Conservation (phyloP, 768 basidiomycete genomes). For the Russula foetens region DNA sequence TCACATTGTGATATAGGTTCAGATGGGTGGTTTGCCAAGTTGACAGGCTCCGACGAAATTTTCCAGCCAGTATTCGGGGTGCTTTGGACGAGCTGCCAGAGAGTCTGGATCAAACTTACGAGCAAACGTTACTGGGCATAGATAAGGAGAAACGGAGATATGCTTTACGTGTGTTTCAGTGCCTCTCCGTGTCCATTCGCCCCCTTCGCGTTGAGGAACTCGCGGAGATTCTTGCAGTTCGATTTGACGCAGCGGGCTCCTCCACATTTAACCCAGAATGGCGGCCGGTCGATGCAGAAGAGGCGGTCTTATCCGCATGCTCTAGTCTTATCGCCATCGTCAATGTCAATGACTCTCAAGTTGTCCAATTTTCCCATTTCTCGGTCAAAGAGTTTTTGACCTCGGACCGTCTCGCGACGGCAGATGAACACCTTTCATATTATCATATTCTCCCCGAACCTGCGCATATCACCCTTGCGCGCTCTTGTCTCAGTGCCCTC, state of each 20-base stretch:
- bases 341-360: neutral
- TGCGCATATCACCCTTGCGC: neutral
- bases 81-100: neutral
- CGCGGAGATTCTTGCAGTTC: neutral
- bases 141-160: neutral
- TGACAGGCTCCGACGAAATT: neutral
- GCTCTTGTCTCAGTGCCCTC: neutral
- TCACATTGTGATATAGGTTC: neutral
- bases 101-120: neutral
- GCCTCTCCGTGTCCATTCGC: neutral
- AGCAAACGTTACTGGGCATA: neutral
- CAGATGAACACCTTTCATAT: neutral
- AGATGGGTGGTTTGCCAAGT: constrained; percentile 1
- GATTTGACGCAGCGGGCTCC: neutral
- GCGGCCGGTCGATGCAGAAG: neutral
- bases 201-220: constrained; percentile 3
- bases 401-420: neutral
- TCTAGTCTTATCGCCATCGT: neutral
- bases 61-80: neutral
- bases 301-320: neutral
- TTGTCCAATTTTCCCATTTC: constrained; percentile 10
- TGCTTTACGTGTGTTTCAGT: neutral
- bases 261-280: neutral
- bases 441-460: neutral
- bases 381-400: constrained; percentile 13